Conservation (phyloP, 2,329 filamentous ascomycete genomes). For the Sordariomycetes sp. region DNA sequence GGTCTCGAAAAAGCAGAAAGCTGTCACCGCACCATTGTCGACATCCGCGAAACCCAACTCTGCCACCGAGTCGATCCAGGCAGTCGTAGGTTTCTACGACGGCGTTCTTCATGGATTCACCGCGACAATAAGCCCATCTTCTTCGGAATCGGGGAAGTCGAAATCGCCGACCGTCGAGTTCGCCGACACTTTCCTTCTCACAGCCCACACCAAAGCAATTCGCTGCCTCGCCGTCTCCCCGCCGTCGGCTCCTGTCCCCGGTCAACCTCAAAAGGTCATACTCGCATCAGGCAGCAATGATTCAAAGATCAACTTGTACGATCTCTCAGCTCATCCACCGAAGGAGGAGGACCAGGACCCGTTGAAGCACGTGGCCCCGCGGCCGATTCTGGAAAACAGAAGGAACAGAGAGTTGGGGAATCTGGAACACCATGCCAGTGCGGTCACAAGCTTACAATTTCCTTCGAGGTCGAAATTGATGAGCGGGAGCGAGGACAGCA, state of each 20-base stretch:
- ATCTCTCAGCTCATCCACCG: slow-evolving; percentile 63
- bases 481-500: slow-evolving; percentile 83
- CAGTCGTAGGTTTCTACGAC: slow-evolving; percentile 91
- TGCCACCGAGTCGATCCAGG: slow-evolving; percentile 59
- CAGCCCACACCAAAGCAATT: slow-evolving; percentile 83
- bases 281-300: slow-evolving; percentile 89
- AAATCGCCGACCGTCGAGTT: slow-evolving; percentile 45
- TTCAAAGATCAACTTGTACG: slow-evolving; percentile 92
- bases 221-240: slow-evolving; percentile 82
- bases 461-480: slow-evolving; percentile 82
- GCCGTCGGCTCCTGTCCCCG: slow-evolving; percentile 50
- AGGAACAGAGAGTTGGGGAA: slow-evolving; percentile 83
- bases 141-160: slow-evolving; percentile 11
- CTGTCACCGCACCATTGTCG: slow-evolving; percentile 4
- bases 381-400: slow-evolving; percentile 72
- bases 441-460: slow-evolving; percentile 71
- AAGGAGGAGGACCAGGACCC: slow-evolving; percentile 42
- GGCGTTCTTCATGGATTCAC: slow-evolving; percentile 84
- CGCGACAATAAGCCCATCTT: slow-evolving; percentile 51
- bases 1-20: slow-evolving; percentile 21
- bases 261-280: slow-evolving; percentile 70
- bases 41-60: slow-evolving; percentile 4
- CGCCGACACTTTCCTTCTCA: slow-evolving; percentile 90
- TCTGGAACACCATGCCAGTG: slow-evolving; percentile 77
- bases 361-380: slow-evolving; percentile 59